phyloP scores from a whole-genome alignment of 441 rosid species.

The Mallotus japonicus region DNA sequence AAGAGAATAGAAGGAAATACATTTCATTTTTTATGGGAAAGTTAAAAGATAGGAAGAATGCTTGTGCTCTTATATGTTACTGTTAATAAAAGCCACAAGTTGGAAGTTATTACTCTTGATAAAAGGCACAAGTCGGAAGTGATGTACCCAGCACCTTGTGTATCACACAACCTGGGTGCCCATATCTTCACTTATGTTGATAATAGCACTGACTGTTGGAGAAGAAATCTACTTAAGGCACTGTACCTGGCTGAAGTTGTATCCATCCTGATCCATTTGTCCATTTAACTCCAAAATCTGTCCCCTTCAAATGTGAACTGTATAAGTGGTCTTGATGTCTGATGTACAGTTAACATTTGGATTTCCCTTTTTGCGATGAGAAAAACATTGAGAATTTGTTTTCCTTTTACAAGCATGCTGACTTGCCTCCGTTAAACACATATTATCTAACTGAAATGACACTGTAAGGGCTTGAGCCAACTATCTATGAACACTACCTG shows the following conservation, averaged over 20 bases:
- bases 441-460: not conserved
- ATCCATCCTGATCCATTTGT: not conserved
- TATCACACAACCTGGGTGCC: not conserved
- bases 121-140: not conserved
- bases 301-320: not conserved
- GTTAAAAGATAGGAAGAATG: not conserved
- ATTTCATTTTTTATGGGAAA: not conserved
- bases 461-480: no score
- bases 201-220: no score
- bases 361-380: not conserved
- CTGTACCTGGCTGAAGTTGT: not conserved
- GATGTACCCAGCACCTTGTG: not conserved
- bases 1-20: not conserved
- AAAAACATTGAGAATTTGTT: not conserved
- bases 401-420: not conserved
- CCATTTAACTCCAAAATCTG: not conserved
- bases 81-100: no score
- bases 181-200: not conserved
- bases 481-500: no score
- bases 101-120: not conserved
- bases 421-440: not conserved
- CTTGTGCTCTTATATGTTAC: no score
- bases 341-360: not conserved
- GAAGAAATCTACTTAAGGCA: no score
- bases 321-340: not conserved